A percentile compares a stretch with the other conserved stretches of the same genome.
phyloP scores from a whole-genome alignment of 768 basidiomycete genomes.

The Multifurca ochricompacta region DNA sequence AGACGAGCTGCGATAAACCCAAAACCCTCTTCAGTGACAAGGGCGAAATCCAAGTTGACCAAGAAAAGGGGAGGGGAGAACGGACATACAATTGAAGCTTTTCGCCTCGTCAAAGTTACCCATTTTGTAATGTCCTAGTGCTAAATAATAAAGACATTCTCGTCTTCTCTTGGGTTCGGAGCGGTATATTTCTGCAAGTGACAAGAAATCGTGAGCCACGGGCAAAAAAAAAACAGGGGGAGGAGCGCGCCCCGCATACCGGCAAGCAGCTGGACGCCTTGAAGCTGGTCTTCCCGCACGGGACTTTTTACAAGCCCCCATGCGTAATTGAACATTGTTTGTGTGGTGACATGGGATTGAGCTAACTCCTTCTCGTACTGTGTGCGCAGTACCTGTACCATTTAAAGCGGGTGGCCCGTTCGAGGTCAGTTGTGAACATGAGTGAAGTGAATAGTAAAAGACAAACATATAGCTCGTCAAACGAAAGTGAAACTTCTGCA shows the following conservation, averaged over 20 bases:
- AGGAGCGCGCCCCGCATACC: constrained; percentile 44
- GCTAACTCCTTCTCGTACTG: constrained; percentile 87
- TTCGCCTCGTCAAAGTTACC: constrained; percentile 88
- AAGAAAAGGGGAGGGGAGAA: too few species aligned
- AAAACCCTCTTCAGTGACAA: constrained; percentile 2
- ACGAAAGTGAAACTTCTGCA: constrained; percentile 80
- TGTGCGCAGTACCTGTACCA: constrained; percentile 65
- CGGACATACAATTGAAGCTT: constrained; percentile 80
- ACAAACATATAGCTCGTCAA: constrained; percentile 81
- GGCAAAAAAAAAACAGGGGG: neutral
- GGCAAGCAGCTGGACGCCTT: constrained; percentile 87
- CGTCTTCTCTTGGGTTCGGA: constrained; percentile 77
- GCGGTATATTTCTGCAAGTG: constrained; percentile 74
- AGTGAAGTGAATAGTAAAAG: neutral
- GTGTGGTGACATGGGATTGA: constrained; percentile 79
- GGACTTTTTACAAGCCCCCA: constrained; percentile 97
- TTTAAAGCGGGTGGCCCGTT: neutral
- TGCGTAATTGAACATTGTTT: constrained; percentile 96
- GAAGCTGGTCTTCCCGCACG: constrained; percentile 74
- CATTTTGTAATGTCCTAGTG: constrained; percentile 95
- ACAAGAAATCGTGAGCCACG: neutral
- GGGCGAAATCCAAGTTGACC: too few species aligned
- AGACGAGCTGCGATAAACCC: constrained; percentile 60
- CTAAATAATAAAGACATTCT: constrained; percentile 96
- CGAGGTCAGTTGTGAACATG: neutral